Base-by-base conservation (phyloP, 2,329 filamentous ascomycete genomes). In the Trichoderma arundinaceum region DNA sequence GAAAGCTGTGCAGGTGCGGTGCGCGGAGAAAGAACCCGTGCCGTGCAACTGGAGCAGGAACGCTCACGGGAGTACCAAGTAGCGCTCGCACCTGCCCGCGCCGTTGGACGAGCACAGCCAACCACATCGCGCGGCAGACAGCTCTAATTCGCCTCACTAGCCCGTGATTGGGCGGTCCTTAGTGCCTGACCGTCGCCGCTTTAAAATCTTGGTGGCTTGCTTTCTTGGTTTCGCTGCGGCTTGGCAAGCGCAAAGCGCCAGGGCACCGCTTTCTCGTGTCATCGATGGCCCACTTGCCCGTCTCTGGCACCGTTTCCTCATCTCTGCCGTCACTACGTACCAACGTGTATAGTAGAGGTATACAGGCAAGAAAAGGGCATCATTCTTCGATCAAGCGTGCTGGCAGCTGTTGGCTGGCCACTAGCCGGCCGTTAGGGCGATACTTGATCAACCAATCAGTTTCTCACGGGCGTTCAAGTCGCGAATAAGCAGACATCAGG, bases 121-220 rank as follows among this genome's bases (percentile, higher is more conserved):
- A 62, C 59, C 59, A 63, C 19, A 43, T 63, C 49, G 51, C 39
- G 19, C 59, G 49, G 48, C 59, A 54, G 49, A 63, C 60, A 63
- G 60, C 60, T 63, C 28, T 63, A 53, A 63, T 53, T 28, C 48
- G 39, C 32, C 17, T 46, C 33, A 8, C 17, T 22, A 41, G 39
- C 22, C 35, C 19, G 39, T 62, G 39, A 62, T 62, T 54, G 59
- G 49, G 13, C n/a, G 7, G 19, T 19, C 38, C 12, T 53, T 62
- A 62, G 58, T 52, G 58, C 46, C 58, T 43, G 48, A 41, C 48
- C 48, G 28, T 39, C 35, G 58, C 58, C 49, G 59, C 59, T 62
- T 46, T 53, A 53, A 44, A 53, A 53, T 28, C 48, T 33, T 13
- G n/a, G 17, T 19, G 44, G 44, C 44, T 46, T 46, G 17, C 17